Conservation (phyloP, 176 grass and related monocot species). For the Eleusine indica region DNA sequence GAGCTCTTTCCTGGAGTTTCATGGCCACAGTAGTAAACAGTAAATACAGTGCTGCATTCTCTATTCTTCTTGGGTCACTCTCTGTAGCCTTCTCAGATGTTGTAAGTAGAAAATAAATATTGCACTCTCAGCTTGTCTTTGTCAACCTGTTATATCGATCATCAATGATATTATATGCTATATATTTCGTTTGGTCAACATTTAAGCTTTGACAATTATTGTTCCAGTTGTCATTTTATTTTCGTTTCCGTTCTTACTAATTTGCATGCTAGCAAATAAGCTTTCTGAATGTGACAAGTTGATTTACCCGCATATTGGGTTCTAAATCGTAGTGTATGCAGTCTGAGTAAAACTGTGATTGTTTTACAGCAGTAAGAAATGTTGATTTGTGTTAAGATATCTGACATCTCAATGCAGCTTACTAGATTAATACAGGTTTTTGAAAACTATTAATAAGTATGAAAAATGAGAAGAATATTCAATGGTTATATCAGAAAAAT, state of each 20-base stretch:
- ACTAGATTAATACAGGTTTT: not conserved
- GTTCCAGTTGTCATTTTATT: constrained; percentile 15
- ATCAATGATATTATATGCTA: not conserved
- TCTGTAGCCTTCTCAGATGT: constrained; percentile 99
- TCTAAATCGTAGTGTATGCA: not conserved
- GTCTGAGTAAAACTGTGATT: not conserved
- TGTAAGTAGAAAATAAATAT: constrained; percentile 61
- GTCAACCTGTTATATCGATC: not conserved
- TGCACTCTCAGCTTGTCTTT: constrained; percentile 24
- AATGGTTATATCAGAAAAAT: not conserved
- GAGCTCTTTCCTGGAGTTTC: constrained; percentile 94
- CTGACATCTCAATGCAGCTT: not conserved
- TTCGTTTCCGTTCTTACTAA: not conserved
- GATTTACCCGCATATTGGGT: not conserved
- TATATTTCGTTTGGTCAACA: not conserved
- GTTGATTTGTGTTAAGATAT: not conserved
- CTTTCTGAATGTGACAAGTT: not conserved
- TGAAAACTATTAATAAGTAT: not conserved
- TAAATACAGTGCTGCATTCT: constrained; percentile 83
- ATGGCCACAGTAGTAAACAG: constrained; percentile 89
- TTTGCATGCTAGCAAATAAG: not conserved
- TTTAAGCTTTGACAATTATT: not conserved
- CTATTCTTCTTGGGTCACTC: constrained; percentile 95
- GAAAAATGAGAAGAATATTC: not conserved
- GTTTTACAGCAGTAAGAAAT: not conserved